phyloP scores from a whole-genome alignment of 2,329 filamentous ascomycete genomes.

The Trichoderma guizhouense region DNA sequence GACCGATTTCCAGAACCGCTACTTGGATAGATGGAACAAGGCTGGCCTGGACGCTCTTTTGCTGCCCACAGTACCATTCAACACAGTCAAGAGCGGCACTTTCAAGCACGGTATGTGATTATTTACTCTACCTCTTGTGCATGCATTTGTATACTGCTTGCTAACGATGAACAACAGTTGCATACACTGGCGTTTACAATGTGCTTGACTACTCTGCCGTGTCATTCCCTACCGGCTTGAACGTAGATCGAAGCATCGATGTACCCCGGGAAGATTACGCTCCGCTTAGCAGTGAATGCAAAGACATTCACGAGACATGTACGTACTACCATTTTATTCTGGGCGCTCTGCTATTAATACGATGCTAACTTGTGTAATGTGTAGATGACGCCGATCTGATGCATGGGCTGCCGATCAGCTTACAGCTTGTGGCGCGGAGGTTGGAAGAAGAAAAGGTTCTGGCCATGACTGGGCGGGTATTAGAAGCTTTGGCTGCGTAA shows the following conservation, averaged over 20 bases:
- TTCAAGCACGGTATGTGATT: conserved; percentile 41
- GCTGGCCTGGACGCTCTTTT: conserved; percentile 59
- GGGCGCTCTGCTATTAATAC: neutral
- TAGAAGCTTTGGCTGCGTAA: conserved; percentile 21
- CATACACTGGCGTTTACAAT: conserved; percentile 50
- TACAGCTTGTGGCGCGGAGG: conserved; percentile 43
- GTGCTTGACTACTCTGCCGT: conserved; percentile 47
- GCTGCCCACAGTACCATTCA: conserved; percentile 51
- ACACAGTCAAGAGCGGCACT: conserved; percentile 40
- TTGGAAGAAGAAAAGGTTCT: conserved; percentile 42
- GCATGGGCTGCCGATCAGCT: conserved; percentile 42
- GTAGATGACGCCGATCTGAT: conserved; percentile 39
- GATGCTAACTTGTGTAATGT: neutral
- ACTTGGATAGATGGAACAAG: conserved; percentile 45
- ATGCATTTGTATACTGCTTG: neutral
- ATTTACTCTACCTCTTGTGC: neutral
- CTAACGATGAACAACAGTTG: conserved; percentile 34
- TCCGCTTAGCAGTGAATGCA: conserved; percentile 38
- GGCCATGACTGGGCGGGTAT: conserved; percentile 30
- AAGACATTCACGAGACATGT: conserved; percentile 42
- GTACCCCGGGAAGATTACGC: conserved; percentile 28
- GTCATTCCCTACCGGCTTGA: conserved; percentile 44
- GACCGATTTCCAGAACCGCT: conserved; percentile 43
- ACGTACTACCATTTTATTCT: conserved; percentile 25
- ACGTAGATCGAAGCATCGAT: conserved; percentile 41